Evolutionary conservation across 169 alveolate genomes (phyloP).

Genomic region (Babesia ovata): DNA sequence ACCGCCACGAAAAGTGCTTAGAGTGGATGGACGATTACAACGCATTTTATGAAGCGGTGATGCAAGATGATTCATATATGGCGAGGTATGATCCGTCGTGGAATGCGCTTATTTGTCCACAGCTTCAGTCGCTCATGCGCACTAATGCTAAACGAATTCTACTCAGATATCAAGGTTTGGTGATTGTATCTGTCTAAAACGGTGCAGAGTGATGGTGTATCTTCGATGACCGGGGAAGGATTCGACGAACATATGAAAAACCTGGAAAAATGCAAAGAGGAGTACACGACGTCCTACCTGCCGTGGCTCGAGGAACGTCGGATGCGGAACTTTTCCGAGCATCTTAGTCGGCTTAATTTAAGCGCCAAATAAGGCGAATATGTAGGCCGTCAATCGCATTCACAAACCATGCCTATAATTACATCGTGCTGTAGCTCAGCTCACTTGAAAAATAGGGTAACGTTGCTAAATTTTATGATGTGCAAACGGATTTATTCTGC

Average conservation of each 20-base stretch:
- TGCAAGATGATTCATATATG: constrained; percentile 87
- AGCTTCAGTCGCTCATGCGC: constrained; percentile 89
- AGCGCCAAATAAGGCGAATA: too few relatives aligned
- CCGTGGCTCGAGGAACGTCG: constrained; percentile 68
- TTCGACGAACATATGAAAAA: constrained; percentile 75
- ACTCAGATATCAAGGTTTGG: constrained; percentile 73
- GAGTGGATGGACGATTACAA: constrained; percentile 93
- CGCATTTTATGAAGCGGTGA: constrained; percentile 84
- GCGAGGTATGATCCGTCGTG: constrained; percentile 43
- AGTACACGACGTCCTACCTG: constrained; percentile 68
- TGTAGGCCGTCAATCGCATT: too few relatives aligned
- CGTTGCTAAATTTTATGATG: too few relatives aligned
- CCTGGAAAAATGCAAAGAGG: constrained; percentile 73
- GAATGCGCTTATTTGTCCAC: not conserved
- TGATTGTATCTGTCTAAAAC: not conserved
- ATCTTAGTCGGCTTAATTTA: constrained; percentile 4
- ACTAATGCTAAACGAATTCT: constrained; percentile 90
- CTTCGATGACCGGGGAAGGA: constrained; percentile 88
- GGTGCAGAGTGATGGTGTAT: constrained; percentile 79
- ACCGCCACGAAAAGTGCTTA: constrained; percentile 77
- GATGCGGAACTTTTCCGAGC: constrained; percentile 26
- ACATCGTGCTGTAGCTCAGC: too few relatives aligned
- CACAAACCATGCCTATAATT: too few relatives aligned
- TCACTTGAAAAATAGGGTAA: too few relatives aligned
- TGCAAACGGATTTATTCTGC: too few relatives aligned